Conservation (phyloP, 768 basidiomycete species). For the Tulasnella calospora region DNA sequence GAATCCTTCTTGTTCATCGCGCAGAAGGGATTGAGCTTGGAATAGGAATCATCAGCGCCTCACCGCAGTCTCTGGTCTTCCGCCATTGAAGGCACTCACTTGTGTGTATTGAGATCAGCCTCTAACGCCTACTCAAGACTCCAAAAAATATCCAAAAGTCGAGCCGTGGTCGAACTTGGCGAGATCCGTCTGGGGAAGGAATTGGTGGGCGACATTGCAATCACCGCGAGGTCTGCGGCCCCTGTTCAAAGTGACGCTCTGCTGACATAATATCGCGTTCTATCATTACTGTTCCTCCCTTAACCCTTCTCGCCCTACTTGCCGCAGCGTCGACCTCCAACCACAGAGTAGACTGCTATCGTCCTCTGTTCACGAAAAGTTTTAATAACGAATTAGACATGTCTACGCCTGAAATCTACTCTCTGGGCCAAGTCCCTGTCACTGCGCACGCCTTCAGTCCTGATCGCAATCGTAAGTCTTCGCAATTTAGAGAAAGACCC, state of each 20-base stretch:
- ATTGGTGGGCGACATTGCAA: too few species aligned
- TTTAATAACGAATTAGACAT: slow-evolving; percentile 34
- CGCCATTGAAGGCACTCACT: too few species aligned
- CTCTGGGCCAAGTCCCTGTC: slow-evolving; percentile 75
- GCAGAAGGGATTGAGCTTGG: background rate
- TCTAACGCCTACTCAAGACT: too few species aligned
- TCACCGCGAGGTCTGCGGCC: too few species aligned
- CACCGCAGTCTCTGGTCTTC: too few species aligned
- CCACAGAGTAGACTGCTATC: slow-evolving; percentile 29
- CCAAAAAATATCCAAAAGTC: too few species aligned
- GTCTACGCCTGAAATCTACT: slow-evolving; percentile 72
- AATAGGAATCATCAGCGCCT: background rate
- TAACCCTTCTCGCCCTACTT: background rate
- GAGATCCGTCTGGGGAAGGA: too few species aligned
- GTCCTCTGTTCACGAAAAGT: slow-evolving; percentile 23
- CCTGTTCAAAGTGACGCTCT: too few species aligned
- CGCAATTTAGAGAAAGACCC: slow-evolving; percentile 21
- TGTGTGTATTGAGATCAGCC: too few species aligned
- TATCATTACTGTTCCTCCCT: background rate
- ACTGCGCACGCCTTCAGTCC: slow-evolving; percentile 89
- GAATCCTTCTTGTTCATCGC: slow-evolving; percentile 12
- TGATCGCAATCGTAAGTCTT: slow-evolving; percentile 69
- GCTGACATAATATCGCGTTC: too few species aligned
- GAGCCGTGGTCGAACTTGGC: too few species aligned
- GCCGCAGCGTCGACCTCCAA: background rate